Conservation (phyloP, 805 yeast species). For the Candida succiphila region DNA sequence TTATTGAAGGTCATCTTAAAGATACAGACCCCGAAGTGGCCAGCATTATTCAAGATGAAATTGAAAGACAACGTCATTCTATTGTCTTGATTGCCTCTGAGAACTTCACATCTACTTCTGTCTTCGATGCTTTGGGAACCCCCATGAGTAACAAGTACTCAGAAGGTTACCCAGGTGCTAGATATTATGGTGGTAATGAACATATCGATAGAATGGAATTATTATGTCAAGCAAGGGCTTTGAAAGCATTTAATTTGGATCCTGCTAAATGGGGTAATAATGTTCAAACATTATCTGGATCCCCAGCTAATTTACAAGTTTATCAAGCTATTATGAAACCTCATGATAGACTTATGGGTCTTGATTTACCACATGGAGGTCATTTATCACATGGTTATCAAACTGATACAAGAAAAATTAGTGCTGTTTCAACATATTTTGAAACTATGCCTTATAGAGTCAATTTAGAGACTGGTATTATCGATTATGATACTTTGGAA, state of each 20-base stretch:
- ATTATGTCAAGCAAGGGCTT: constrained; percentile 90
- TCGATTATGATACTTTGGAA: constrained; percentile 93
- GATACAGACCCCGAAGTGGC: constrained; percentile 79
- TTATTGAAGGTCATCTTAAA: constrained; percentile 50
- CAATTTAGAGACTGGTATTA: constrained; percentile 82
- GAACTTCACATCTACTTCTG: constrained; percentile 93
- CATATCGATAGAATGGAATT: constrained; percentile 89
- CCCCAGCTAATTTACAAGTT: constrained; percentile 96
- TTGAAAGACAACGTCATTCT: constrained; percentile 86
- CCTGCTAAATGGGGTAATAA: constrained; percentile 94
- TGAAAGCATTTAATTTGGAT: constrained; percentile 75
- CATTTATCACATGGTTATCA: constrained; percentile 98
- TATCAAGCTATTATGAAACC: constrained; percentile 93
- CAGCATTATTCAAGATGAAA: constrained; percentile 66
- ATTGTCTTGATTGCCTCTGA: constrained; percentile 93
- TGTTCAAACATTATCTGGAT: constrained; percentile 93
- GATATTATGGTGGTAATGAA: constrained; percentile 98
- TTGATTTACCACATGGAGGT: constrained; percentile 98
- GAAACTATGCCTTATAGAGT: constrained; percentile 99
- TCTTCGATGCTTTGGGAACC: constrained; percentile 92
- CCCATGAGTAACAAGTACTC: constrained; percentile 98
- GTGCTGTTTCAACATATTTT: constrained; percentile 92
- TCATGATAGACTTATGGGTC: constrained; percentile 96
- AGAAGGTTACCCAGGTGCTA: constrained; percentile 98
- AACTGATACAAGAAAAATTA: constrained; percentile 85